These are phyloP conservation scores for Hansenula lynferdii DNA, from an alignment of 1,139 yeast genomes.

Conservation along the genomic window DNA sequence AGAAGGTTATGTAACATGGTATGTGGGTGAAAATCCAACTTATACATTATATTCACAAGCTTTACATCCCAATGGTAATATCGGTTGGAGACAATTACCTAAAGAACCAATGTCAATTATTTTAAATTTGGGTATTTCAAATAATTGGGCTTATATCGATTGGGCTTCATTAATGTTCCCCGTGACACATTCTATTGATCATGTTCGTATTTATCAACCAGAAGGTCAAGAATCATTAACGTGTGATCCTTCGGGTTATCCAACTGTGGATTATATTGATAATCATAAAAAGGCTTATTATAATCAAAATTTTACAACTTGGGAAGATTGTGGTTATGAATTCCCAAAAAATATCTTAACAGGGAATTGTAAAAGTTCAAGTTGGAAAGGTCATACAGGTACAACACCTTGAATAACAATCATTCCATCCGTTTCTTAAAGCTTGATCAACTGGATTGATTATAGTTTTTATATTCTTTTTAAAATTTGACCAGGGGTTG, in stretches of 20 bases:
- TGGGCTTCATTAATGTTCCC: slow-evolving; percentile 77
- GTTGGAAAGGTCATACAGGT: no score
- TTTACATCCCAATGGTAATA: slow-evolving; percentile 77
- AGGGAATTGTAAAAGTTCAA: slow-evolving; percentile 11
- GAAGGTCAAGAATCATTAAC: slow-evolving; percentile 43
- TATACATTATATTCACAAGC: slow-evolving; percentile 57
- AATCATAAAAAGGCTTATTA: slow-evolving; percentile 42
- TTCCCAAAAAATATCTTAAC: slow-evolving; percentile 28
- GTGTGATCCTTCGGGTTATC: slow-evolving; percentile 62
- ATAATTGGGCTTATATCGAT: slow-evolving; percentile 78
- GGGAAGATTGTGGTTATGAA: slow-evolving; percentile 32
- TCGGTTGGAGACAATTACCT: slow-evolving; percentile 70
- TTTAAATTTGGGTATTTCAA: slow-evolving; percentile 74
- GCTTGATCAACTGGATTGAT: neutral
- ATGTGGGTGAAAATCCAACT: slow-evolving; percentile 65
- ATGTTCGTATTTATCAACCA: slow-evolving; percentile 79
- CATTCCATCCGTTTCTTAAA: neutral
- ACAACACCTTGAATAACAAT: no score
- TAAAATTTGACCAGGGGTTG: no score
- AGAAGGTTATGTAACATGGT: slow-evolving; percentile 78
- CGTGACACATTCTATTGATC: slow-evolving; percentile 60
- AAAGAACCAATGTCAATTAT: slow-evolving; percentile 85
- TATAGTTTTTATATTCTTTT: neutral
- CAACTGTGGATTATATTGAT: slow-evolving; percentile 51
- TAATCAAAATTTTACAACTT: slow-evolving; percentile 40